Evolutionary conservation across 805 yeast genomes (phyloP), one percentile per base, ranked within the genome.

Genomic region (Nakazawaea holstii): DNA sequence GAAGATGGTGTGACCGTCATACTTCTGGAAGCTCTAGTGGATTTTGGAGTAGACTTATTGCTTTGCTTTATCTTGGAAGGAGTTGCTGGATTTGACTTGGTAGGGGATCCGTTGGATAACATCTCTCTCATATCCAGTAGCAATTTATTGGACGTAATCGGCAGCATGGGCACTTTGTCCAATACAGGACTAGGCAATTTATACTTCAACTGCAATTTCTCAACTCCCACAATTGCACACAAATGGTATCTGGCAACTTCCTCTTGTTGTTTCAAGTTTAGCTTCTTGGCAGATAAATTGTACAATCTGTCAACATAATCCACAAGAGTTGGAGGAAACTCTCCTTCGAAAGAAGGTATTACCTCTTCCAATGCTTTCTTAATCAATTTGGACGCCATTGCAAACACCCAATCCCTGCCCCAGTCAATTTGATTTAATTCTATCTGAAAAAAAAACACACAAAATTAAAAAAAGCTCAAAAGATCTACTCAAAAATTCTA

Each of bases 231-330:
- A 52, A 67, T 77, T 5, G 89, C 85, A 59, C 89, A 81, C 10
- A 86, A 59, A 59, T 85, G 91, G 47, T 73, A 73, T 46, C 92
- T 67, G 1, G 88, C 89, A 2, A 76, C 66, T 52, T 85, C 91
- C 44, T 79, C 77, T 35, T 70, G 70, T 26, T 72, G 71, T 11
- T 77, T 72, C 20, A 84, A 59, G 2, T 64, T 59, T 50, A 76
- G 75, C 39, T 74, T 71, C 48, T 70, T 77, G n/a, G 84, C 67
- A 17, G 84, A 73, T 1, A 74, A 61, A 51, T 67, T 69, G 55
- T 81, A 80, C 11, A 80, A 57, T 2, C 75, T 69, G 32, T 65
- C 74, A 6, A 74, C 59, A 58, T 65, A 65, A 15, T 68, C 58
- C 10, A 69, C 55, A 29, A 80, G 58, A 37, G 65, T 60, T 6